A percentile compares a stretch with the other conserved stretches of the same genome.
Conservation (phyloP, 2,329 filamentous ascomycete genomes). For the Coniella vitis region DNA sequence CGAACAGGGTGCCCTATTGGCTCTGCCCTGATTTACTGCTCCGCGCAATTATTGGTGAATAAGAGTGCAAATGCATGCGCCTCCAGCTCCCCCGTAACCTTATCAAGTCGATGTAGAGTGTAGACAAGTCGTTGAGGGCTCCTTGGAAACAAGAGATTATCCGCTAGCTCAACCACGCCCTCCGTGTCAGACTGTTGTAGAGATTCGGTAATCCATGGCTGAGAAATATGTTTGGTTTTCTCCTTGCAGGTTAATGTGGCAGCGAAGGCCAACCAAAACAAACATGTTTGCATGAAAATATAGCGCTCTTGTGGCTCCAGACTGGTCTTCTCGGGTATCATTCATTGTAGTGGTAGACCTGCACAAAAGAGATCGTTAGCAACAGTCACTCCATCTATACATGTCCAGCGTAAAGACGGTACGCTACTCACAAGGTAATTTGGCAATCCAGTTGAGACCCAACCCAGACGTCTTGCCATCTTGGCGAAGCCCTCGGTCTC, state of each 20-base stretch:
- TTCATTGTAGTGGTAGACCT: slow-evolving; percentile 91
- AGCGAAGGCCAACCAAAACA: too few species aligned
- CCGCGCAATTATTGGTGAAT: too few species aligned
- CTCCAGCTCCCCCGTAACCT: too few species aligned
- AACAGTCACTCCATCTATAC: not conserved
- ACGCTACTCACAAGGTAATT: slow-evolving; percentile 77
- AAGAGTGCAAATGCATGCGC: too few species aligned
- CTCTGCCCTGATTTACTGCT: too few species aligned
- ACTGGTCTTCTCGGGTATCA: slow-evolving; percentile 26
- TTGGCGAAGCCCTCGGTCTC: slow-evolving; percentile 98
- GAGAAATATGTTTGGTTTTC: too few species aligned
- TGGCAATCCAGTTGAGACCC: slow-evolving; percentile 79
- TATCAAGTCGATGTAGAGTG: too few species aligned
- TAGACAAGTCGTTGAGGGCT: too few species aligned
- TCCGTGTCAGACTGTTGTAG: too few species aligned
- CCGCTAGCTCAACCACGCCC: too few species aligned
- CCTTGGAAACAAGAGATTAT: too few species aligned
- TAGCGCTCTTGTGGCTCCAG: slow-evolving; percentile 1
- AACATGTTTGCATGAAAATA: not conserved
- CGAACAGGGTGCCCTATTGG: not conserved
- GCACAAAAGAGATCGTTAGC: slow-evolving; percentile 8
- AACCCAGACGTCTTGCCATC: slow-evolving; percentile 87
- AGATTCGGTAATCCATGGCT: too few species aligned
- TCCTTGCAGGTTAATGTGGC: not conserved
- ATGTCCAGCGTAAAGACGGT: slow-evolving; percentile 7